phyloP scores from a whole-genome alignment of 1,284 basidiomycete species.

The Xanthoconium separans region DNA sequence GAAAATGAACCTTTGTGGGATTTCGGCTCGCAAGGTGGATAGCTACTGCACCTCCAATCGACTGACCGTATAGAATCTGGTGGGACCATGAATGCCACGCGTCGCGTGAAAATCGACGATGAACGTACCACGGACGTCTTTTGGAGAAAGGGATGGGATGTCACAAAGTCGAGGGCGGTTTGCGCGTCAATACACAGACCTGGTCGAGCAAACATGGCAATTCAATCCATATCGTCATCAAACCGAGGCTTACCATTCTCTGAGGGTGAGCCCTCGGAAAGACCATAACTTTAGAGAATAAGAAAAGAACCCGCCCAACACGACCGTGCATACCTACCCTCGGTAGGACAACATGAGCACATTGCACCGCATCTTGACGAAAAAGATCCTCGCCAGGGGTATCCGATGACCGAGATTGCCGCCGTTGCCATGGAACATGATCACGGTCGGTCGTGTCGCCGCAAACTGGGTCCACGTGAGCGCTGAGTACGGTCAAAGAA shows the following conservation, averaged over 20 bases:
- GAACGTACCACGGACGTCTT: slow-evolving; percentile 62
- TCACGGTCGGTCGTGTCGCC: slow-evolving; percentile 70
- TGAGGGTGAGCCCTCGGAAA: slow-evolving; percentile 78
- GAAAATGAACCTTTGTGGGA: slow-evolving; percentile 54
- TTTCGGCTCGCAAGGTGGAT: slow-evolving; percentile 87
- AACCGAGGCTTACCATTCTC: slow-evolving; percentile 45
- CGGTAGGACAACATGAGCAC: slow-evolving; percentile 88
- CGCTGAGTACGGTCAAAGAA: slow-evolving; percentile 17
- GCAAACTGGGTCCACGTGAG: slow-evolving; percentile 48
- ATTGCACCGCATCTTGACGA: slow-evolving; percentile 81
- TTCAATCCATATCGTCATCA: not conserved
- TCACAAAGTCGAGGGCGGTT: slow-evolving; percentile 70
- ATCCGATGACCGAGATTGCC: slow-evolving; percentile 85
- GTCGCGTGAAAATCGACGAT: not conserved
- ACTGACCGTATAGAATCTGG: slow-evolving; percentile 87
- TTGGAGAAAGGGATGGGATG: slow-evolving; percentile 65
- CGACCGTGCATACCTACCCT: slow-evolving; percentile 49
- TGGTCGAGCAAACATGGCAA: slow-evolving; percentile 47
- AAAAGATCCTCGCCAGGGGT: slow-evolving; percentile 87
- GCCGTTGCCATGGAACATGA: slow-evolving; percentile 92
- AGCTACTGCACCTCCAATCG: slow-evolving; percentile 93
- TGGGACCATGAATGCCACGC: not conserved
- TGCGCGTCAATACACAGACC: slow-evolving; percentile 77
- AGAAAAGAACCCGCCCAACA: not conserved
- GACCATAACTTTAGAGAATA: slow-evolving; percentile 65